Conservation (phyloP, 148 eudicot species). For the Agrostemma githago region DNA sequence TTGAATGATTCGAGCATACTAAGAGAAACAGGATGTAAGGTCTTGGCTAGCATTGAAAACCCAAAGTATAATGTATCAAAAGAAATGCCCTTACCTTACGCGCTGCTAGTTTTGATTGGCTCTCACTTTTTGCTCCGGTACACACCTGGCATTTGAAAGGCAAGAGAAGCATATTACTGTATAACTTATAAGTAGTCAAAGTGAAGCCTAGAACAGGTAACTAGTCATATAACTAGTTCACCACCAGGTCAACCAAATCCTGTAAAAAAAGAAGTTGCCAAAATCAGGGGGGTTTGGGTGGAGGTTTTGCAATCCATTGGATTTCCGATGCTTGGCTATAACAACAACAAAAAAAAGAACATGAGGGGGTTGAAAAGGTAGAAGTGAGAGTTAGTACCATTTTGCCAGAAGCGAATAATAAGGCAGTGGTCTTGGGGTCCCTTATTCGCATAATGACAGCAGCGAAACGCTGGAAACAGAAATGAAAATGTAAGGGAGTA, state of each 20-base stretch:
- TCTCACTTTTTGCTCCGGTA: constrained; percentile 88
- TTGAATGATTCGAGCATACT: constrained; percentile 87
- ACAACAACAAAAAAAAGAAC: too few relatives aligned
- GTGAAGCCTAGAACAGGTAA: not conserved
- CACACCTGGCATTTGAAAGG: constrained; percentile 44
- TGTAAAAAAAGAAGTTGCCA: not conserved
- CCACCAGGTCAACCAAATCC: not conserved
- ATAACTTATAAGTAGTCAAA: not conserved
- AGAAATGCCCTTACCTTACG: constrained; percentile 45
- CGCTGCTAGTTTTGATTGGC: constrained; percentile 72
- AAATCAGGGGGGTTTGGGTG: not conserved
- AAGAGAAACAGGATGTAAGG: constrained; percentile 16
- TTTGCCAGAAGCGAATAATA: constrained; percentile 89
- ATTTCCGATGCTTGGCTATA: too few relatives aligned
- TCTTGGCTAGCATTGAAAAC: not conserved
- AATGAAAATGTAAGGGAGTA: not conserved
- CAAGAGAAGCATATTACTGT: not conserved
- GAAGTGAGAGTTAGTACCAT: constrained; percentile 41
- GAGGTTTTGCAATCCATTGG: too few relatives aligned
- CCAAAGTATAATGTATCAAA: not conserved
- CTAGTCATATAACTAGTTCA: not conserved
- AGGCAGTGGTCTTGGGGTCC: constrained; percentile 85
- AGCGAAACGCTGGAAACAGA: constrained; percentile 74
- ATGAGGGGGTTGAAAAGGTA: not conserved
- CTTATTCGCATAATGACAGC: constrained; percentile 96